phyloP scores from a whole-genome alignment of 768 basidiomycete genomes.

The Boletus huronensis region DNA sequence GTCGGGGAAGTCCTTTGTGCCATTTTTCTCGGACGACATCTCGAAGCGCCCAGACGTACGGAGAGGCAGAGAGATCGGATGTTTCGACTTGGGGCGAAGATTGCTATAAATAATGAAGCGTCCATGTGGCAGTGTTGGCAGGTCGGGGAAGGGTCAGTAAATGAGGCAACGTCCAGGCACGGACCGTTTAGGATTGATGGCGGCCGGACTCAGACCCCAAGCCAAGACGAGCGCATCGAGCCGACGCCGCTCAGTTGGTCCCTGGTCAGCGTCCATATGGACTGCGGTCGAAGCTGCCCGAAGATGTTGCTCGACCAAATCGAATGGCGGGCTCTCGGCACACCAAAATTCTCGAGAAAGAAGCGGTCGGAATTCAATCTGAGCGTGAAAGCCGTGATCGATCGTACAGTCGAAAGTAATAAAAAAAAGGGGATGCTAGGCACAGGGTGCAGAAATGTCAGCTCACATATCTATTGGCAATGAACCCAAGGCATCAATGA shows the following conservation, averaged over 20 bases:
- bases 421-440: background rate
- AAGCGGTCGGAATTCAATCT: too few relatives aligned
- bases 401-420: background rate
- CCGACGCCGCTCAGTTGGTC: too few relatives aligned
- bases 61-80: background rate
- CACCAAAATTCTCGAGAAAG: too few relatives aligned
- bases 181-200: background rate
- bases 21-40: slow-evolving; percentile 26
- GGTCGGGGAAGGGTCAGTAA: background rate
- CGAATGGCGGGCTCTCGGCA: too few relatives aligned
- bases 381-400: too few relatives aligned
- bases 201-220: too few relatives aligned
- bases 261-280: too few relatives aligned
- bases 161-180: background rate
- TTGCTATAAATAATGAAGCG: background rate
- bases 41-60: background rate
- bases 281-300: too few relatives aligned
- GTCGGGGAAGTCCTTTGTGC: background rate
- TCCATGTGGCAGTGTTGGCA: slow-evolving; percentile 1
- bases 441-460: background rate
- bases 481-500: slow-evolving; percentile 31
- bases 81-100: too few relatives aligned
- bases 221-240: too few relatives aligned
- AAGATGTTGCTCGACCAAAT: too few relatives aligned
- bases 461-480: slow-evolving; percentile 6